Percentiles rank a stretch among this genome's conserved stretches.
Evolutionary conservation across 495 filamentous ascomycete species (phyloP).

Genomic region (Cercophora newfieldiana): DNA sequence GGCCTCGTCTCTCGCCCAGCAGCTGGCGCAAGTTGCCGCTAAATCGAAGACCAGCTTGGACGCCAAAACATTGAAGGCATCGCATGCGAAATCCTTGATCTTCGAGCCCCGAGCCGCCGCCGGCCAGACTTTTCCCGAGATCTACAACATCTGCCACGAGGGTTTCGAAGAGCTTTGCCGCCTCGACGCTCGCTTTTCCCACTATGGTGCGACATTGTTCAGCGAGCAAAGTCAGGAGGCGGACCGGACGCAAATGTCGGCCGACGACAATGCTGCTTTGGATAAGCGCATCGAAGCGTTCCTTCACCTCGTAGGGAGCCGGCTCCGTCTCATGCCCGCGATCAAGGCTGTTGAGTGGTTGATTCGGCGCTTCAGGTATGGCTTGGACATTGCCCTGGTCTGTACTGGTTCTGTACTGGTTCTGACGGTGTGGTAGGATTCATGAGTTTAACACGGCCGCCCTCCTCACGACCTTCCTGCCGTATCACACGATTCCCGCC

Average conservation of each 20-base stretch:
- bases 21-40: constrained; percentile 76
- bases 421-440: constrained; percentile 59
- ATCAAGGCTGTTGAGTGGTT: constrained; percentile 94
- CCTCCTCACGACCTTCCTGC: constrained; percentile 84
- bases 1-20: constrained; percentile 75
- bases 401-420: neutral
- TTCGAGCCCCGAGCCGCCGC: constrained; percentile 81
- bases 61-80: constrained; percentile 81
- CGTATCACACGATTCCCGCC: constrained; percentile 80
- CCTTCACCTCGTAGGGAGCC: constrained; percentile 71
- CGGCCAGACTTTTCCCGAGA: constrained; percentile 80
- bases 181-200: constrained; percentile 72
- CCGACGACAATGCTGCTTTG: constrained; percentile 74
- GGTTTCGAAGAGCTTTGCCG: constrained; percentile 88
- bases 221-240: constrained; percentile 86
- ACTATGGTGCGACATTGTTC: constrained; percentile 74
- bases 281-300: constrained; percentile 77
- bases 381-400: neutral
- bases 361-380: constrained; percentile 83
- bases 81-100: constrained; percentile 88
- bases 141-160: constrained; percentile 82
- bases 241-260: constrained; percentile 82
- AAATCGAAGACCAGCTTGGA: constrained; percentile 78
- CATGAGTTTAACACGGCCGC: constrained; percentile 85
- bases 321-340: constrained; percentile 77